phyloP scores from a whole-genome alignment of 352 stramenopile genomes.

The Globisporangium iwayamae region DNA sequence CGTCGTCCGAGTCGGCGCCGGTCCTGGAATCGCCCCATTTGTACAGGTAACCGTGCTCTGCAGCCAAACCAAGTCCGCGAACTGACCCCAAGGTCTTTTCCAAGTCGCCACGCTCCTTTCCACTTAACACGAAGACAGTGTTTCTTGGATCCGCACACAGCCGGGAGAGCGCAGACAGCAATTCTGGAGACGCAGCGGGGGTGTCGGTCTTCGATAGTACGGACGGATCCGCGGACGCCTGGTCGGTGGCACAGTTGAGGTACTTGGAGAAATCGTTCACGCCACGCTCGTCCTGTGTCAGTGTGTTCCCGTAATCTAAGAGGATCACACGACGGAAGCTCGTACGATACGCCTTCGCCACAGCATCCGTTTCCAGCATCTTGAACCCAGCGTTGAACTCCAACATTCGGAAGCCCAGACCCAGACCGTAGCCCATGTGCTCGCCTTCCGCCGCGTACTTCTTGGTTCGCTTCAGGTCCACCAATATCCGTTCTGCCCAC shows the following conservation, averaged over 20 bases:
- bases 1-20: conserved; percentile 37
- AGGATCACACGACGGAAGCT: conserved; percentile 92
- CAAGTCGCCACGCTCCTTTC: conserved; percentile 93
- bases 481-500: conserved; percentile 96
- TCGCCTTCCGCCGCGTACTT: conserved; percentile 87
- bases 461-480: conserved; percentile 96
- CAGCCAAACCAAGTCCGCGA: conserved; percentile 93
- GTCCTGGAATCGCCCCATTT: conserved; percentile 82
- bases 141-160: conserved; percentile 95
- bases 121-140: conserved; percentile 98
- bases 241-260: conserved; percentile 39
- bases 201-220: conserved; percentile 35
- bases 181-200: conserved; percentile 50
- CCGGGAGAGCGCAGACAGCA: conserved; percentile 88
- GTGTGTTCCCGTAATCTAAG: conserved; percentile 98
- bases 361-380: conserved; percentile 89
- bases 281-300: conserved; percentile 87
- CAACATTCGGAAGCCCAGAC: conserved; percentile 94
- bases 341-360: conserved; percentile 88
- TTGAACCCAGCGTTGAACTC: conserved; percentile 96
- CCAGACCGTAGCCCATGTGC: conserved; percentile 93
- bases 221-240: conserved; percentile 25
- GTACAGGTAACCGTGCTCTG: conserved; percentile 99
- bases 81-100: conserved; percentile 93
- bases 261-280: conserved; percentile 85